phyloP scores from a whole-genome alignment of 2,329 filamentous ascomycete genomes.

The Colletotrichum falcatum region DNA sequence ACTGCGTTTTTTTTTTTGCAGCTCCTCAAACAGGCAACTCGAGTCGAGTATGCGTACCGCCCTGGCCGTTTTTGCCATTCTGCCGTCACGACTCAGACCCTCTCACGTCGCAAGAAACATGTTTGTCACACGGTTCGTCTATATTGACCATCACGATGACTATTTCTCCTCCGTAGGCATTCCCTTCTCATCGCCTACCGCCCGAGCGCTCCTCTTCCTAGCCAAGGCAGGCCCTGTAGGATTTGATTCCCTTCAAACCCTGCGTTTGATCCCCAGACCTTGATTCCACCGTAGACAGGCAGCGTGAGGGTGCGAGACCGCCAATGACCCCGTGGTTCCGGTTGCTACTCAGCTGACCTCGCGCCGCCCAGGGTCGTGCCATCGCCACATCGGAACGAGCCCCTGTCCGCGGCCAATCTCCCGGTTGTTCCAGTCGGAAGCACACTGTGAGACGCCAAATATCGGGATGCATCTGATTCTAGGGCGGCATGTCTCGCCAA shows the following conservation, averaged over 20 bases:
- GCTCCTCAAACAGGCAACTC: slow-evolving; percentile 18
- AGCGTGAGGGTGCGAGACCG: background rate
- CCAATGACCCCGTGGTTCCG: slow-evolving; percentile 9
- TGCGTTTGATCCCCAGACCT: background rate
- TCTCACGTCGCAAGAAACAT: slow-evolving; percentile 29
- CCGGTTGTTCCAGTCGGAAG: slow-evolving; percentile 16
- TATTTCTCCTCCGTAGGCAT: background rate
- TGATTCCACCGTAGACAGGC: background rate
- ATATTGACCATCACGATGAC: background rate
- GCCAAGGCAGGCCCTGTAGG: background rate
- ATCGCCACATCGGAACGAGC: slow-evolving; percentile 12
- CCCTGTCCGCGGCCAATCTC: slow-evolving; percentile 27
- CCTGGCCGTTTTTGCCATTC: background rate
- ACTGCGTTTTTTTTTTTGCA: slow-evolving; percentile 8
- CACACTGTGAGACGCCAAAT: slow-evolving; percentile 11
- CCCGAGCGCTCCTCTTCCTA: background rate
- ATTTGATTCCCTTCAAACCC: background rate
- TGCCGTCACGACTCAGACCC: slow-evolving; percentile 23
- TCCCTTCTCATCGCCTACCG: background rate
- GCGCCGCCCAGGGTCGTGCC: background rate
- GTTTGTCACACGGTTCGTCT: slow-evolving; percentile 26
- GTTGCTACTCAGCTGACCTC: background rate
- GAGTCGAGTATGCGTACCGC: slow-evolving; percentile 4
- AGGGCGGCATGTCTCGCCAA: slow-evolving; percentile 15
- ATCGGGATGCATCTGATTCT: slow-evolving; percentile 6